Evolutionary conservation across 768 basidiomycete genomes (phyloP).

Genomic region (Termitomyces sp.): DNA sequence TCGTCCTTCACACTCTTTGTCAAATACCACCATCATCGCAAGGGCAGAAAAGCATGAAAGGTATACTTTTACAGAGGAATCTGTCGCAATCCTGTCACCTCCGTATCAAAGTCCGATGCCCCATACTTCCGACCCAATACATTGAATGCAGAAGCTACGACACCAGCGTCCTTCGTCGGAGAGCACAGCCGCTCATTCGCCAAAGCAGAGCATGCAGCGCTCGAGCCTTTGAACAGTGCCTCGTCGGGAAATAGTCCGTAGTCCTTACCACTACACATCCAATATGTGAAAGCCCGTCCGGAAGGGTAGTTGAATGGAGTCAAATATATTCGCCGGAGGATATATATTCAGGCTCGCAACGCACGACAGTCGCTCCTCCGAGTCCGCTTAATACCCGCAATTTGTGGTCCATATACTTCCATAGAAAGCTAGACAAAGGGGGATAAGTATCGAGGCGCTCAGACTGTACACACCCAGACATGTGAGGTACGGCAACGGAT

Average conservation of each 20-base stretch:
- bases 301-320: not conserved
- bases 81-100: not conserved
- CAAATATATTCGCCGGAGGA: constrained; percentile 83
- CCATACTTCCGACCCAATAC: constrained; percentile 92
- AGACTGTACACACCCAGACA: no score
- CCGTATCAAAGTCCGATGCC: constrained; percentile 44
- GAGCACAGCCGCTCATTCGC: constrained; percentile 81
- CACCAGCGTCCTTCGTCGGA: constrained; percentile 35
- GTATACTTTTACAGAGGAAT: not conserved
- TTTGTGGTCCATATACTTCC: constrained; percentile 49
- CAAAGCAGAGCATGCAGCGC: constrained; percentile 81
- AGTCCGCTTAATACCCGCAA: constrained; percentile 74
- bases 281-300: not conserved
- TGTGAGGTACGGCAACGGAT: no score
- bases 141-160: constrained; percentile 60
- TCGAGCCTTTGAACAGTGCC: constrained; percentile 75
- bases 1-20: not conserved
- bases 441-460: constrained; percentile 21
- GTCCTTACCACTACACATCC: constrained; percentile 60
- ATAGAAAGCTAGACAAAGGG: constrained; percentile 62
- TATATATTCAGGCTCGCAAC: constrained; percentile 75
- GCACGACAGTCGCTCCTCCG: constrained; percentile 85
- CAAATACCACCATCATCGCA: not conserved
- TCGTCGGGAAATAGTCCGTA: constrained; percentile 89
- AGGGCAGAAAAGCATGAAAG: not conserved